phyloP scores from a whole-genome alignment of 768 basidiomycete species.

The Suillus lakei region DNA sequence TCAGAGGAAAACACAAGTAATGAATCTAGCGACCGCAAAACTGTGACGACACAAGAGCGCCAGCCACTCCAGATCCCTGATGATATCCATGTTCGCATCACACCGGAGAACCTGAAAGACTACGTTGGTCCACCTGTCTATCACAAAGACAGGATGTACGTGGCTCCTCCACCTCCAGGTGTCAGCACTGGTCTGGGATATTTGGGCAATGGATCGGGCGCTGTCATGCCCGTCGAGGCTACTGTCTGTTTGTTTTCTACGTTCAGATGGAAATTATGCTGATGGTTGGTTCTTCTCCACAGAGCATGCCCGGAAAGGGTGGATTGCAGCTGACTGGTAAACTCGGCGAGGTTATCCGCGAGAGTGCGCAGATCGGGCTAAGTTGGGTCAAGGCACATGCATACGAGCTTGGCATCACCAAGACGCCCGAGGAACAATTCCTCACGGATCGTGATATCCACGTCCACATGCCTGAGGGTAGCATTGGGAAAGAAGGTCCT shows the following conservation, averaged over 20 bases:
- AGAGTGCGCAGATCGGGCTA: constrained; percentile 93
- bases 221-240: constrained; percentile 97
- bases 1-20: constrained; percentile 21
- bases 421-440: constrained; percentile 71
- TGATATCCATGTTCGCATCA: constrained; percentile 79
- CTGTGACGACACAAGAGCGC: constrained; percentile 78
- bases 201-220: constrained; percentile 93
- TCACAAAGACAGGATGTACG: constrained; percentile 93
- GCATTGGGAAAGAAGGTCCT: constrained; percentile 94
- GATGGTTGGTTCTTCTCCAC: constrained; percentile 6
- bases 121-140: constrained; percentile 97
- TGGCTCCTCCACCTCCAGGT: constrained; percentile 79
- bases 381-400: constrained; percentile 95
- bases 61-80: constrained; percentile 83
- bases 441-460: constrained; percentile 89
- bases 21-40: constrained; percentile 44
- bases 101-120: constrained; percentile 88
- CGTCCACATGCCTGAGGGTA: constrained; percentile 96
- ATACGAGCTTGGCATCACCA: constrained; percentile 85
- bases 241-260: constrained; percentile 56
- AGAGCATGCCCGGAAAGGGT: constrained; percentile 98
- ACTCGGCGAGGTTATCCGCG: constrained; percentile 96
- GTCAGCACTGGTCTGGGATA: constrained; percentile 96
- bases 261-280: neutral
- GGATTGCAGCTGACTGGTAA: constrained; percentile 93